Conservation (phyloP, 176 grass and related monocot species). For the Musa troglodytarum region DNA sequence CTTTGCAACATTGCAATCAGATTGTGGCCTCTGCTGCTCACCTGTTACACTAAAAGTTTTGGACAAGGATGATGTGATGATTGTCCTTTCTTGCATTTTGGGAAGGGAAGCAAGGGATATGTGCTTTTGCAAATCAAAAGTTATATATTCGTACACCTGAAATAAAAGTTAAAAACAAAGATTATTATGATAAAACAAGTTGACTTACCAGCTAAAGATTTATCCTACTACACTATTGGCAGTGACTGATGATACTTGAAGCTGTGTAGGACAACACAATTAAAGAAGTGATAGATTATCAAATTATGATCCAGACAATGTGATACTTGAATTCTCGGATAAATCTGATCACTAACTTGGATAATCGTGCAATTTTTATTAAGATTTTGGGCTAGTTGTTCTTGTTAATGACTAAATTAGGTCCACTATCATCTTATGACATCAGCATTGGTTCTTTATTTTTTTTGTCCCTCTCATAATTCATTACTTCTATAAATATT, state of each 20-base stretch:
- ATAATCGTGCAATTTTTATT: background rate
- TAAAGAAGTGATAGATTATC: no score
- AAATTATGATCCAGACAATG: no score
- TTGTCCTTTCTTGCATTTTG: constrained; percentile 38
- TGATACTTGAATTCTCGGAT: background rate
- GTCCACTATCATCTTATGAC: background rate
- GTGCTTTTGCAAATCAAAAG: constrained; percentile 35
- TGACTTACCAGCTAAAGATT: background rate
- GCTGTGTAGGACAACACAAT: no score
- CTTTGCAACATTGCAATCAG: background rate
- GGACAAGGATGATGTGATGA: constrained; percentile 45
- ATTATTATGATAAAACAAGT: background rate
- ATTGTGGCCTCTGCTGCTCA: background rate
- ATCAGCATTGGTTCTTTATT: background rate
- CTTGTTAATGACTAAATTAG: background rate
- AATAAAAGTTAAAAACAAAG: background rate
- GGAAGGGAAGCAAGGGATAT: constrained; percentile 33
- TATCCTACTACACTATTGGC: background rate
- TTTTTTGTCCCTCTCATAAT: background rate
- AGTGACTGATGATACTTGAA: background rate
- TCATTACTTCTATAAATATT: background rate
- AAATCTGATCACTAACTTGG: background rate
- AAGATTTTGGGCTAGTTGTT: background rate
- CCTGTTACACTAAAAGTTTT: constrained; percentile 83
- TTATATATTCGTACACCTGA: constrained; percentile 80